Conservation (phyloP, 2,329 filamentous ascomycete genomes). For the Ascochyta rabiei region DNA sequence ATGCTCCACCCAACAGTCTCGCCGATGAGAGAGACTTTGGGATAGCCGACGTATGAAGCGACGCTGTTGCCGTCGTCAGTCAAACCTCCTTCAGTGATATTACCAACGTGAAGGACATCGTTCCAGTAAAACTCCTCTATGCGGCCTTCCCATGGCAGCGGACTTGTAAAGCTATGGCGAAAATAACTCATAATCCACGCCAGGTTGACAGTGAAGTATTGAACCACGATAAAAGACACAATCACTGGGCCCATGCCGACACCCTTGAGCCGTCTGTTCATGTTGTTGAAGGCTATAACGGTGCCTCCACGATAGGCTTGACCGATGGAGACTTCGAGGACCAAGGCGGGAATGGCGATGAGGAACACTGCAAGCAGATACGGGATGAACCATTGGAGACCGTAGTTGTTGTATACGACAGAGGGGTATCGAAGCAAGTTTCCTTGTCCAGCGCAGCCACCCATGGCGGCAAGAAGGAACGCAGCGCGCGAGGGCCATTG, state of each 20-base stretch:
- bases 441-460: constrained; percentile 64
- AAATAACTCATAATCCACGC: constrained; percentile 67
- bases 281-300: constrained; percentile 60
- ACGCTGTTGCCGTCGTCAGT: constrained; percentile 49
- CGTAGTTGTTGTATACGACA: constrained; percentile 65
- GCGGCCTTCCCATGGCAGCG: constrained; percentile 60
- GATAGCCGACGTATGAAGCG: constrained; percentile 55
- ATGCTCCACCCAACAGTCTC: constrained; percentile 65
- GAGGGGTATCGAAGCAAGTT: constrained; percentile 65
- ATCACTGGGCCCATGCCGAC: constrained; percentile 60
- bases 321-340: constrained; percentile 60
- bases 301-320: constrained; percentile 63
- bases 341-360: constrained; percentile 62
- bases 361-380: constrained; percentile 62
- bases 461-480: constrained; percentile 64
- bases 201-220: constrained; percentile 63
- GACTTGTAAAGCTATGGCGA: constrained; percentile 60
- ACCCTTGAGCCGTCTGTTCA: constrained; percentile 61
- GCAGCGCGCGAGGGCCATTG: constrained; percentile 62
- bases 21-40: constrained; percentile 55
- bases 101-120: constrained; percentile 57
- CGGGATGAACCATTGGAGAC: constrained; percentile 66
- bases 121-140: constrained; percentile 60
- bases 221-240: constrained; percentile 59
- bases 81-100: constrained; percentile 46